phyloP scores from a whole-genome alignment of 2,329 filamentous ascomycete genomes.

The Cladosporium phlei region DNA sequence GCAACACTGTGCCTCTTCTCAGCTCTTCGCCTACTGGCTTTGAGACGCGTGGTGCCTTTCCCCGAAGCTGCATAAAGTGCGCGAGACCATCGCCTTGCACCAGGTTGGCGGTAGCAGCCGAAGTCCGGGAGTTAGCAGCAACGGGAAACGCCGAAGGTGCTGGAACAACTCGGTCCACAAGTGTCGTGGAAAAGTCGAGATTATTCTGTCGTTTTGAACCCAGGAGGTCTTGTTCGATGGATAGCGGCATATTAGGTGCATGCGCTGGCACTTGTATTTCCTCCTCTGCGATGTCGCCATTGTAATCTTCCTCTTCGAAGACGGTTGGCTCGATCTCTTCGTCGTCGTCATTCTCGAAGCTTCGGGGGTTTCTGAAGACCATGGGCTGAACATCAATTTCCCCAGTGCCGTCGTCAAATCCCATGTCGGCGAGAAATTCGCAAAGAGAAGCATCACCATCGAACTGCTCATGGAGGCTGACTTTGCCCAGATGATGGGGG shows the following conservation, averaged over 20 bases:
- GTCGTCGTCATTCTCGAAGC: constrained; percentile 41
- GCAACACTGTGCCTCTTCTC: neutral
- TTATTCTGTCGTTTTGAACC: no score
- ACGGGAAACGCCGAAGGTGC: no score
- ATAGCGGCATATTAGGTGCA: neutral
- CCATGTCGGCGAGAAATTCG: constrained; percentile 34
- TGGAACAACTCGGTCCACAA: no score
- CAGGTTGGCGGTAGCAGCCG: neutral
- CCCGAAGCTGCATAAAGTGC: constrained; percentile 17
- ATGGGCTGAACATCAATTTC: constrained; percentile 38
- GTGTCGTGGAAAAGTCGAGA: no score
- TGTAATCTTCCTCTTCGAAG: neutral
- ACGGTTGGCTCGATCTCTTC: constrained; percentile 31
- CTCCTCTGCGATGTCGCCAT: neutral
- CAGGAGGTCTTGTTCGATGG: neutral
- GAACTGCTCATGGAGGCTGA: constrained; percentile 38
- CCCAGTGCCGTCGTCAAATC: constrained; percentile 19
- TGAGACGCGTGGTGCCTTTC: constrained; percentile 11
- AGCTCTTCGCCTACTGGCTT: no score
- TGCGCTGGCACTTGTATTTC: neutral
- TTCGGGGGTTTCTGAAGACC: constrained; percentile 46
- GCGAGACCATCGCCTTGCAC: constrained; percentile 9
- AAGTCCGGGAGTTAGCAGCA: neutral
- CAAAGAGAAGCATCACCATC: constrained; percentile 37
- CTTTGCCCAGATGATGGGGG: constrained; percentile 34